Base-by-base conservation (phyloP, 2,329 filamentous ascomycete genomes). In the Trichoderma citrinoviride region DNA sequence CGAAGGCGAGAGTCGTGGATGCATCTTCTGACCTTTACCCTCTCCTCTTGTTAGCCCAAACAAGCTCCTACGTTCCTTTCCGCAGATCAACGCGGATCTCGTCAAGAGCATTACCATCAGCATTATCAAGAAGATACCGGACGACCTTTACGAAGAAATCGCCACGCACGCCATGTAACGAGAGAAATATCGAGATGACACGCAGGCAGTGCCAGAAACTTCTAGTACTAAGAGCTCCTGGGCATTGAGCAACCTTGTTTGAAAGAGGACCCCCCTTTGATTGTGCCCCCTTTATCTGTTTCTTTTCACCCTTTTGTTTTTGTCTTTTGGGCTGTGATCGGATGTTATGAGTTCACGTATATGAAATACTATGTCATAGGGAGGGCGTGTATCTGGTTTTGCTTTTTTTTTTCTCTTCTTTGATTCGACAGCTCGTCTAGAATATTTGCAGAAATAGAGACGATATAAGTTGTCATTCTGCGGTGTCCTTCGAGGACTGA, bases 111-210 rank as follows among this genome's bases (percentile, higher is more conserved):
- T 96, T 64, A 94, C 94, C 0, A 87, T 97, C 70, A 88, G 89
- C 60, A 90, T 97, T 71, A 90, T 96, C 65, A 89, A 90, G 71
- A 95, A 93, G 81, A 93, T 99, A 62, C 94, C 95, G 2, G 88
- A 93, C 67, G 90, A 96, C 69, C 83, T 98, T 54, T 99, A 97
- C 74, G 88, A 90, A 57, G 92, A 97, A 75, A 92, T 99, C 72
- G 88, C 97, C 58, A 83, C 85, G 46, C 95, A 99, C 76, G 94
- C 94, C 7, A 90, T 90, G 72, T 93, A 67, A 40, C 17, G 6
- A 17, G 8, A 17, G 0, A 54, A 27, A 19, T 23, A 21, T n/a
- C n/a, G n/a, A n/a, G n/a, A n/a, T n/a, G n/a, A n/a, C n/a, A n/a
- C n/a, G n/a, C n/a, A n/a, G n/a, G n/a, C n/a, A n/a, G n/a, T n/a